These are phyloP conservation scores for Ustilago tritici DNA, from an alignment of 1,284 basidiomycete genomes.

Conservation along the genomic window DNA sequence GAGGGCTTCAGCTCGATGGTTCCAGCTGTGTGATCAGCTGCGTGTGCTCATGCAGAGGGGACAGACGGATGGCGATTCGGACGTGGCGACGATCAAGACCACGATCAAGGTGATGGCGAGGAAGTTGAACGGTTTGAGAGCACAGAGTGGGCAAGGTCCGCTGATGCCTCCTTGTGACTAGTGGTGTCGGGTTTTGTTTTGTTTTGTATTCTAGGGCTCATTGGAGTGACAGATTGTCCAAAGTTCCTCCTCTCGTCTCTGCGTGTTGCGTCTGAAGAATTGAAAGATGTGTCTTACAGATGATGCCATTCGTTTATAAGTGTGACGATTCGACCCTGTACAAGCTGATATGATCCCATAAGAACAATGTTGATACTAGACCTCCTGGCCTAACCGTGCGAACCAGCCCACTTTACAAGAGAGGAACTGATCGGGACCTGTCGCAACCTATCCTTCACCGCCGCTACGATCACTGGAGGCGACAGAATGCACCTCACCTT, in stretches of 20 bases:
- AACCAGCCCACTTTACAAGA: slow-evolving; percentile 45
- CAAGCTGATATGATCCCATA: background rate
- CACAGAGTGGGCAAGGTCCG: slow-evolving; percentile 14
- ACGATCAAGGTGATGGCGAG: slow-evolving; percentile 46
- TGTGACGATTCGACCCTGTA: background rate
- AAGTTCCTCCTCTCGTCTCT: background rate
- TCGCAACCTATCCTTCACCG: slow-evolving; percentile 34
- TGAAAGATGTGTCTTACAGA: background rate
- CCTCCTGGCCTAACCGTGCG: slow-evolving; percentile 19
- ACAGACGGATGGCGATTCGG: slow-evolving; percentile 22
- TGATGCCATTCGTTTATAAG: background rate
- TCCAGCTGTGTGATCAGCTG: slow-evolving; percentile 37
- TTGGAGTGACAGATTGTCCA: background rate
- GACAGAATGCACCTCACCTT: slow-evolving; percentile 39
- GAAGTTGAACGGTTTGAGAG: slow-evolving; percentile 27
- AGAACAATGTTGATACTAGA: background rate
- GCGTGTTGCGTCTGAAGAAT: background rate
- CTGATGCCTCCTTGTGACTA: slow-evolving; percentile 28
- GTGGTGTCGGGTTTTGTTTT: background rate
- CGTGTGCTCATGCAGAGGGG: slow-evolving; percentile 29
- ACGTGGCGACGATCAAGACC: slow-evolving; percentile 38
- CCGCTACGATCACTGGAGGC: slow-evolving; percentile 14
- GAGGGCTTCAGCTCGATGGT: slow-evolving; percentile 31
- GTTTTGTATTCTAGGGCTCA: background rate
- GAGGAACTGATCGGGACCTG: slow-evolving; percentile 24